A percentile compares a stretch with the other conserved stretches of the same genome.
Evolutionary conservation across 176 grass and related monocot genomes (phyloP).

Genomic region (Cenchrus fungigraminus): DNA sequence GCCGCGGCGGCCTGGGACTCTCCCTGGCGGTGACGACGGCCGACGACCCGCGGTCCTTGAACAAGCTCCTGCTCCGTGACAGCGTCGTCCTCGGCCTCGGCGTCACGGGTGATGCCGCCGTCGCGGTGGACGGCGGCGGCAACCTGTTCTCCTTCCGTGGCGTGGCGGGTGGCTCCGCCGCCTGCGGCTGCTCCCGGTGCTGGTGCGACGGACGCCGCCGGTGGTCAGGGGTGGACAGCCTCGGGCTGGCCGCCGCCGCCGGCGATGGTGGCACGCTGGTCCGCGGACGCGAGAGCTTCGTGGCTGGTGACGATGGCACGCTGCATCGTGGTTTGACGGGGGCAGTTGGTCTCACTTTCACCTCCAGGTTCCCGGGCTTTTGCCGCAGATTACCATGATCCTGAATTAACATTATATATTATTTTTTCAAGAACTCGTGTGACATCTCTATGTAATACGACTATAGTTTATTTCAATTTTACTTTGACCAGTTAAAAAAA

Average conservation of each 20-base stretch:
- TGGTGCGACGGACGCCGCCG: neutral
- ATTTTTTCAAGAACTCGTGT: neutral
- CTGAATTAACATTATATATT: neutral
- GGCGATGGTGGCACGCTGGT: neutral
- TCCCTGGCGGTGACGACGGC: neutral
- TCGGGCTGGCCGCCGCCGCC: slow-evolving; percentile 7
- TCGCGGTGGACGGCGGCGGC: neutral
- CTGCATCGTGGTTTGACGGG: slow-evolving; percentile 39
- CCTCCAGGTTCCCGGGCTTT: slow-evolving; percentile 34
- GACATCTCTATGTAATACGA: neutral
- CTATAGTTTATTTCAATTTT: too few relatives aligned
- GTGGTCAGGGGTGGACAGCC: slow-evolving; percentile 10
- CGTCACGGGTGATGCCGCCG: neutral
- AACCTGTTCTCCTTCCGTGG: slow-evolving; percentile 52
- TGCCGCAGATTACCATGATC: slow-evolving; percentile 27
- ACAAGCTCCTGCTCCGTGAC: slow-evolving; percentile 43
- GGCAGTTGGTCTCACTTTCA: slow-evolving; percentile 44
- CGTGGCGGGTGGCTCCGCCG: slow-evolving; percentile 15
- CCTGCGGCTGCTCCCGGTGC: neutral
- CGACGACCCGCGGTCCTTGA: slow-evolving; percentile 37
- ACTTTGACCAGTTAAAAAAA: too few relatives aligned
- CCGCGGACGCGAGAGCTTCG: slow-evolving; percentile 43
- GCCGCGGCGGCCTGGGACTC: slow-evolving; percentile 9
- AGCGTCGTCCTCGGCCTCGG: slow-evolving; percentile 38
- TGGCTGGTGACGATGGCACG: neutral